Base-by-base conservation (phyloP, 768 basidiomycete genomes). In the Fomitopsis pulvina region DNA sequence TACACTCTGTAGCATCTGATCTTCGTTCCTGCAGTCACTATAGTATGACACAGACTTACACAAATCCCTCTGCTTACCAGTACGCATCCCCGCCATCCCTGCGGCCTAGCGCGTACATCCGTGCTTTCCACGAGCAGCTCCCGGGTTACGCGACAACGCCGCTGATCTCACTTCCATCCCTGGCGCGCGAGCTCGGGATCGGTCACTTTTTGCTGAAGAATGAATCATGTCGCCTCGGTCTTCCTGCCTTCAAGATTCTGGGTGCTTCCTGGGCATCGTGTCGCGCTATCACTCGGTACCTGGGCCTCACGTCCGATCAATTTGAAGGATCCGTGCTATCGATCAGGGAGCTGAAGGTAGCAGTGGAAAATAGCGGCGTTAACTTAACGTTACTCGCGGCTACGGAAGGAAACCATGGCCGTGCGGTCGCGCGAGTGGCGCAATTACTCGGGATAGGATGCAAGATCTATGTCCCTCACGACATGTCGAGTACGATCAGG, bases 401-500 rank as follows among this genome's bases (percentile, higher is more conserved):
- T 22, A 40, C 47, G 12, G 47, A 48, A 21, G 47, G 47, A n/a
- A 48, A 48, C 20, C 47, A 48, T 28, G 47, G 47, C 7, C 47
- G 47, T 20, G 47, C 47, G 8, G 34, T 48, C 7, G 47, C 47
- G 18, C 29, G 47, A 14, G 30, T 48, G 7, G 38, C 37, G 14
- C 3, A 26, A 10, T 38, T 48, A 11, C 38, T 48, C 7, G 47
- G 47, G 2, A 16, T 48, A 8, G 22, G 20, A 16, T 38, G 37
- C 16, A 12, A 4, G 21, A 25, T 48, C 10, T 48, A 39, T 28
- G 38, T 48, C 14, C 47, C 47, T 22, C 22, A 10, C 6, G 47
- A 14, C 14, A 21, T 48, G 21, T n/a, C 34, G 2, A 12, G 6
- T 27, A 3, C 47, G 2, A 40, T 22, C 3, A 26, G 24, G 27